A percentile compares a stretch with the other conserved stretches of the same genome.
phyloP scores from a whole-genome alignment of 192 early-diverging fungal genomes.

The Umbelopsis vinacea region DNA sequence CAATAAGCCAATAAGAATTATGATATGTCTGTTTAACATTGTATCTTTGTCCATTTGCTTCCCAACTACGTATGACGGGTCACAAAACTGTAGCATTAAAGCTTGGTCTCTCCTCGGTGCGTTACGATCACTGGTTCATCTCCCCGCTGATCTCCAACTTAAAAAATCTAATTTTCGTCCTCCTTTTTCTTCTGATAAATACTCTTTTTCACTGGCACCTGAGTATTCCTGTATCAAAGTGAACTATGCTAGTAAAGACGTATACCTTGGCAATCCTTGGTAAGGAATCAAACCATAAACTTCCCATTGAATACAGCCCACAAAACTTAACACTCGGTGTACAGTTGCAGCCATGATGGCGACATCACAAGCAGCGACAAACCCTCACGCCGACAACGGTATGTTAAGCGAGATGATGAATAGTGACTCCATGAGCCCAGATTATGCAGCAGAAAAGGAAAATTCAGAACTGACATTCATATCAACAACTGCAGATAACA shows the following conservation, averaged over 20 bases:
- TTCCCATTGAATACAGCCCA: background rate
- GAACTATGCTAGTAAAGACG: slow-evolving; percentile 10
- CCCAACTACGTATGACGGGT: slow-evolving; percentile 8
- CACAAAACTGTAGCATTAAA: slow-evolving; percentile 1
- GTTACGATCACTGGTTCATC: background rate
- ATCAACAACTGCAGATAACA: no score
- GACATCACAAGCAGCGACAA: background rate
- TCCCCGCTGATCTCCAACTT: background rate
- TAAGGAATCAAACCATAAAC: background rate
- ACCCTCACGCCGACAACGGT: background rate
- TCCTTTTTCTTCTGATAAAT: background rate
- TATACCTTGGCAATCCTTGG: slow-evolving; percentile 5
- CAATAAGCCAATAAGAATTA: slow-evolving; percentile 1
- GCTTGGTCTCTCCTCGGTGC: background rate
- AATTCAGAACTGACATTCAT: no score
- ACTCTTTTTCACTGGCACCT: background rate
- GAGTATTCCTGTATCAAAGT: no score
- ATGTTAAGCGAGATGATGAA: background rate
- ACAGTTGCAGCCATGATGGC: background rate
- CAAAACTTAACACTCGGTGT: background rate
- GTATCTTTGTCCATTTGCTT: slow-evolving; percentile 22
- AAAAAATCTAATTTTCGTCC: background rate
- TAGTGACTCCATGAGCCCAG: background rate
- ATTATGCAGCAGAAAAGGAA: no score
- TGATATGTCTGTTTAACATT: background rate